Evolutionary conservation across 306 rosid species (phyloP), one percentile per base, ranked within the genome.

Genomic region (Rubus idaeus): DNA sequence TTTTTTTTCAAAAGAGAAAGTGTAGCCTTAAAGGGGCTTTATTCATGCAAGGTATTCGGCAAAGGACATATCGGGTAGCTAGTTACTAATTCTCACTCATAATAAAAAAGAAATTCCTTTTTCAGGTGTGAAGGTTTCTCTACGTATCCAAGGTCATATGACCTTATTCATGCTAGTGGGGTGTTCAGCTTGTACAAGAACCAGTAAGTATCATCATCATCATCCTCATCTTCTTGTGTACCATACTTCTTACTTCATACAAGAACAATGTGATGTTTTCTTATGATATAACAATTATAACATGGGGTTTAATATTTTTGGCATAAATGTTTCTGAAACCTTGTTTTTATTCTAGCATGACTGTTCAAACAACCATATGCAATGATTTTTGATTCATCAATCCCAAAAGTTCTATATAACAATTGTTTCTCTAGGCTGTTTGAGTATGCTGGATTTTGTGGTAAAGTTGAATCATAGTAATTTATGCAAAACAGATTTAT

Each of bases 51-150:
- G 37, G 35, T 50, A 4, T 71, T 30, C 2, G 35, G 35, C 35
- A 8, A 47, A 18, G 45, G 17, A 72, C 41, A 66, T 41, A 40
- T 40, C 3, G 21, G 12, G 41, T 73, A 41, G 40, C 44, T 44
- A 7, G 53, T 57, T 57, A 41, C 26, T 42, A 16, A 23, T 67
- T 72, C 70, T 42, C 67, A 40, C 71, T 71, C 63, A 71, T 37
- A 53, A 75, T 35, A 21, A 13, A 42, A 14, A 42, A 9, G 35
- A 42, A 58, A 44, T 60, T 44, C 62, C 41, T 57, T 45, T 69
- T 70, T 77, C 87, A 96, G 99, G 99, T 91, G 99, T 80, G 99
- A 96, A 85, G 98, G 99, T 85, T 92, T 96, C 86, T 96, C 99
- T 60, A 96, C 99, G 37, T 92, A 96, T 84, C 99, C 97, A 46